Percentiles rank a stretch among this genome's conserved stretches.
These are phyloP conservation scores for Tuber microsphaerosporum DNA, from an alignment of 495 filamentous ascomycete species.

Conservation along the genomic window DNA sequence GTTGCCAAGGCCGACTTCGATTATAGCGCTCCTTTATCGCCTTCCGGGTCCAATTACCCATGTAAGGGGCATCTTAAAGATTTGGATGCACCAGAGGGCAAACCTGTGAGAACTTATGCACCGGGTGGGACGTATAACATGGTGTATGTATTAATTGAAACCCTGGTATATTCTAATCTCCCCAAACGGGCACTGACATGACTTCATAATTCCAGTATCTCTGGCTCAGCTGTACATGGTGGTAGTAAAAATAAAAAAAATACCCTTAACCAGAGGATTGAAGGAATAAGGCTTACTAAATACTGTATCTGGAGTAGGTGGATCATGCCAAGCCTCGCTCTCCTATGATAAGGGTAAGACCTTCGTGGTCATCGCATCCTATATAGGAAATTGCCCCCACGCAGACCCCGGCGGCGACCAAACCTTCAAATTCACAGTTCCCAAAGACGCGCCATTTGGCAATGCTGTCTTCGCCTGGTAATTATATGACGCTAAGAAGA, in stretches of 20 bases:
- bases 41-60: conserved; percentile 49
- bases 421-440: conserved; percentile 49
- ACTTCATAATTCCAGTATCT: conserved; percentile 42
- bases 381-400: conserved; percentile 58
- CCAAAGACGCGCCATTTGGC: conserved; percentile 47
- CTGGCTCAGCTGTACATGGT: conserved; percentile 47
- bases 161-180: conserved; percentile 31
- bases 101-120: conserved; percentile 46
- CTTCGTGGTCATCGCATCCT: conserved; percentile 58
- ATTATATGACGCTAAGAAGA: conserved; percentile 36
- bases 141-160: conserved; percentile 30
- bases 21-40: conserved; percentile 49
- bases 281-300: background rate
- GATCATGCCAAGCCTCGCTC: conserved; percentile 58
- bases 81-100: conserved; percentile 41
- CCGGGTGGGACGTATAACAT: conserved; percentile 46
- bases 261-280: background rate
- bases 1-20: conserved; percentile 47
- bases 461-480: conserved; percentile 49
- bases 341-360: conserved; percentile 54
- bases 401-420: conserved; percentile 39
- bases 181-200: conserved; percentile 41
- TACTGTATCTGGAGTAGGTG: conserved; percentile 44
- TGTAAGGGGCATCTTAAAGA: conserved; percentile 52
- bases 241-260: conserved; percentile 8